Evolutionary conservation across 768 basidiomycete genomes (phyloP).

Genomic region (Holtermanniella nyarrowii): DNA sequence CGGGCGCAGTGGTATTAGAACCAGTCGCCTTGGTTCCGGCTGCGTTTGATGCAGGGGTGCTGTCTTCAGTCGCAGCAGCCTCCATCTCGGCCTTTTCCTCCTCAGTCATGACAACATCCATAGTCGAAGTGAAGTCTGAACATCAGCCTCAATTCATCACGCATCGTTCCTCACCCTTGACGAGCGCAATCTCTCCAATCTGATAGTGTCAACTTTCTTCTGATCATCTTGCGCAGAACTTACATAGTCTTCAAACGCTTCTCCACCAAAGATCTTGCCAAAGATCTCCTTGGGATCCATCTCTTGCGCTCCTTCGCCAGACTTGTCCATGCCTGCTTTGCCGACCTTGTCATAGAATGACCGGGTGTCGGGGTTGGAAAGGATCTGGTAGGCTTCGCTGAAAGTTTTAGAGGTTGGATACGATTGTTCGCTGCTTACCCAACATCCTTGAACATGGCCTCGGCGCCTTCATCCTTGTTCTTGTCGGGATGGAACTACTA

Average conservation of each 20-base stretch:
- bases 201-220: conserved; percentile 32
- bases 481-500: conserved; percentile 93
- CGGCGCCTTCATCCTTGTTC: conserved; percentile 83
- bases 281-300: conserved; percentile 93
- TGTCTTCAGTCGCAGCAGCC: conserved; percentile 52
- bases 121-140: conserved; percentile 63
- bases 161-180: conserved; percentile 51
- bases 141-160: not conserved
- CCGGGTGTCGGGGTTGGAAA: conserved; percentile 57
- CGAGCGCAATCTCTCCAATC: conserved; percentile 94
- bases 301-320: conserved; percentile 66
- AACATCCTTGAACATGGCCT: conserved; percentile 93
- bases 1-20: conserved; percentile 19
- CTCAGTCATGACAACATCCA: conserved; percentile 67
- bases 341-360: conserved; percentile 93
- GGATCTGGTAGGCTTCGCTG: conserved; percentile 86
- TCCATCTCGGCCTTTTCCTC: conserved; percentile 86
- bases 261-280: conserved; percentile 89
- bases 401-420: not conserved
- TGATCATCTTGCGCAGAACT: conserved; percentile 37
- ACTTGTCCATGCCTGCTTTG: conserved; percentile 62
- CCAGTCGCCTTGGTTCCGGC: conserved; percentile 28
- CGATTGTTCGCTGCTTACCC: conserved; percentile 47
- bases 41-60: conserved; percentile 29
- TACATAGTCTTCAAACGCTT: conserved; percentile 79